Percentiles rank a stretch among this genome's conserved stretches.
Conservation (phyloP, 257 asterid species). For the Galeopsis tetrahit region DNA sequence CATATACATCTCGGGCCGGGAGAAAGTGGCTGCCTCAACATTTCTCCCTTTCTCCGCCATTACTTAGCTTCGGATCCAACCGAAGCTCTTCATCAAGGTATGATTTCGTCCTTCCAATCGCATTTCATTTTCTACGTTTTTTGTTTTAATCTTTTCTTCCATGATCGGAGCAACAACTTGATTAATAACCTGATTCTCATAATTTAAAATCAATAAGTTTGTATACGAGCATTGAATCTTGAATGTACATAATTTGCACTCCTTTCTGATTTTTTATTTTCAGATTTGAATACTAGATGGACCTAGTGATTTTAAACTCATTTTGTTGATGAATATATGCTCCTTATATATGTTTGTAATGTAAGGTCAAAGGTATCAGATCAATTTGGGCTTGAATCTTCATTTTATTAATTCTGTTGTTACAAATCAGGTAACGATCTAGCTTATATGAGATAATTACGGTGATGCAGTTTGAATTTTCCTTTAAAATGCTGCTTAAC, state of each 20-base stretch:
- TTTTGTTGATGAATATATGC: conserved; percentile 12
- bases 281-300: background rate
- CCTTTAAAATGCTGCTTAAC: background rate
- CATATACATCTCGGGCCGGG: background rate
- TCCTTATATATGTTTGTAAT: background rate
- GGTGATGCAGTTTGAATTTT: background rate
- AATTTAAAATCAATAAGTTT: background rate
- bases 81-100: conserved; percentile 40
- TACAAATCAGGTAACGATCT: conserved; percentile 6
- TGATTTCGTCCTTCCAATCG: background rate
- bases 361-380: background rate
- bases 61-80: conserved; percentile 34
- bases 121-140: conserved; percentile 10
- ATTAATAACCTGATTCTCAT: background rate
- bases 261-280: background rate
- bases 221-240: background rate
- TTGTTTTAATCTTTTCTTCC: conserved; percentile 1
- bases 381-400: conserved; percentile 9
- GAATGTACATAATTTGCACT: conserved; percentile 9
- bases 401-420: background rate
- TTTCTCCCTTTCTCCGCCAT: conserved; percentile 1
- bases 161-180: background rate
- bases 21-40: conserved; percentile 4
- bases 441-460: background rate
- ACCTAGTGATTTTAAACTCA: conserved; percentile 4